Conservation (phyloP, 1,284 basidiomycete genomes). For the Ceratobasidium sp. region DNA sequence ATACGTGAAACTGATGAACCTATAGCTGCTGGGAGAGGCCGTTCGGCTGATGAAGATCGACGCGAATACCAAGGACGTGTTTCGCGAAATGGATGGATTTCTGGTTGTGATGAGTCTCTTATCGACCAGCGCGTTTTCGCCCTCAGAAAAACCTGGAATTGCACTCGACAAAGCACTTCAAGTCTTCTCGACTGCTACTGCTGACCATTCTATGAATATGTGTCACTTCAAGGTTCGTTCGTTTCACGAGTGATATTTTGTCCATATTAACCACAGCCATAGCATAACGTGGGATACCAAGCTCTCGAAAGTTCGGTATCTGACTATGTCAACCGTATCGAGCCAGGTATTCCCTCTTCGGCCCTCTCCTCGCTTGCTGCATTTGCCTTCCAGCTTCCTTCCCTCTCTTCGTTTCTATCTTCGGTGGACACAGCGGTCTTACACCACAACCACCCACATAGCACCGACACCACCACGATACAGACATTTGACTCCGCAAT, state of each 20-base stretch:
- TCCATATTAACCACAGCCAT: not conserved
- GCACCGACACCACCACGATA: slow-evolving; percentile 51
- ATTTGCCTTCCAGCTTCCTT: slow-evolving; percentile 40
- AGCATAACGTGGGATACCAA: slow-evolving; percentile 77
- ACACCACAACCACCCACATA: slow-evolving; percentile 64
- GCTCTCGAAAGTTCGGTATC: slow-evolving; percentile 63
- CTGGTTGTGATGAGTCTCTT: slow-evolving; percentile 77
- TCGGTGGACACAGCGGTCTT: slow-evolving; percentile 51
- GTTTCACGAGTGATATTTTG: not conserved
- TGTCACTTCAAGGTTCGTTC: slow-evolving; percentile 75
- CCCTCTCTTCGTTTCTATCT: slow-evolving; percentile 33
- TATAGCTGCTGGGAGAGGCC: slow-evolving; percentile 67
- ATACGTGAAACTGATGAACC: not conserved
- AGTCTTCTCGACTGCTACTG: slow-evolving; percentile 74
- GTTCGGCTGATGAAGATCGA: slow-evolving; percentile 73
- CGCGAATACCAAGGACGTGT: slow-evolving; percentile 75
- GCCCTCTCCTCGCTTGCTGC: slow-evolving; percentile 35
- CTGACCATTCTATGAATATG: slow-evolving; percentile 69
- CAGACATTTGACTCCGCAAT: slow-evolving; percentile 61
- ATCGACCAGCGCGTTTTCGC: slow-evolving; percentile 59
- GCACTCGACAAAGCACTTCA: slow-evolving; percentile 62
- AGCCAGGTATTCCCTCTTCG: slow-evolving; percentile 11
- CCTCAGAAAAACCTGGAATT: slow-evolving; percentile 67
- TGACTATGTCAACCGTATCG: slow-evolving; percentile 24
- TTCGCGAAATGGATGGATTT: slow-evolving; percentile 84